phyloP scores from a whole-genome alignment of 2,329 filamentous ascomycete genomes.

The Colletotrichum sp. region DNA sequence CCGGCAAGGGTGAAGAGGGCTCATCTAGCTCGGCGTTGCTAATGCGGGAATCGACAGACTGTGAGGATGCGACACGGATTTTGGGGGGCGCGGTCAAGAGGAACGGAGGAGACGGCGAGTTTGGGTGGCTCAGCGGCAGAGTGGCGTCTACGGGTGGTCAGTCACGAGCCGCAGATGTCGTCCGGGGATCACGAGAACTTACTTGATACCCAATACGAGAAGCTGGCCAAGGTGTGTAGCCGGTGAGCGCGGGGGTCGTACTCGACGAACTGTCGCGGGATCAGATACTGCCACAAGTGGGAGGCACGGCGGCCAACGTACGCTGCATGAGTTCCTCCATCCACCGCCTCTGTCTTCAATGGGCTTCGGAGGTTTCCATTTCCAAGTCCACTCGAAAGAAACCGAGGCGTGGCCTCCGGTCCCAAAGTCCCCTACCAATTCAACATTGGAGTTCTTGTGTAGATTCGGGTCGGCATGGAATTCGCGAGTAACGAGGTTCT shows the following conservation, averaged over 20 bases:
- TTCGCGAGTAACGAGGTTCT: slow-evolving; percentile 91
- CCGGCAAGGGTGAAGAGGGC: slow-evolving; percentile 55
- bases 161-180: slow-evolving; percentile 15
- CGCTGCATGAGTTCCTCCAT: slow-evolving; percentile 95
- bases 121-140: slow-evolving; percentile 59
- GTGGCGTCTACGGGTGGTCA: slow-evolving; percentile 43
- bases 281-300: slow-evolving; percentile 24
- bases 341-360: slow-evolving; percentile 85
- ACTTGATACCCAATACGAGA: slow-evolving; percentile 95
- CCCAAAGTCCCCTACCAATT: slow-evolving; percentile 88
- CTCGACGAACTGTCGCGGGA: slow-evolving; percentile 77
- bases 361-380: slow-evolving; percentile 88
- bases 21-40: slow-evolving; percentile 74
- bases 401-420: slow-evolving; percentile 85
- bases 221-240: slow-evolving; percentile 85
- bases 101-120: slow-evolving; percentile 73
- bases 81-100: slow-evolving; percentile 76
- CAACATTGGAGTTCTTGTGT: slow-evolving; percentile 96
- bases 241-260: slow-evolving; percentile 94
- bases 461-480: slow-evolving; percentile 97
- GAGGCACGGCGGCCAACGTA: slow-evolving; percentile 45
- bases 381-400: slow-evolving; percentile 95
- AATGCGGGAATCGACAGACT: slow-evolving; percentile 83
- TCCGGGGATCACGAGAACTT: slow-evolving; percentile 32
- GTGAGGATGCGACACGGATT: slow-evolving; percentile 82